These are phyloP conservation scores for Saksenaea oblongispora DNA, from an alignment of 371 early-diverging fungal species.

Conservation along the genomic window DNA sequence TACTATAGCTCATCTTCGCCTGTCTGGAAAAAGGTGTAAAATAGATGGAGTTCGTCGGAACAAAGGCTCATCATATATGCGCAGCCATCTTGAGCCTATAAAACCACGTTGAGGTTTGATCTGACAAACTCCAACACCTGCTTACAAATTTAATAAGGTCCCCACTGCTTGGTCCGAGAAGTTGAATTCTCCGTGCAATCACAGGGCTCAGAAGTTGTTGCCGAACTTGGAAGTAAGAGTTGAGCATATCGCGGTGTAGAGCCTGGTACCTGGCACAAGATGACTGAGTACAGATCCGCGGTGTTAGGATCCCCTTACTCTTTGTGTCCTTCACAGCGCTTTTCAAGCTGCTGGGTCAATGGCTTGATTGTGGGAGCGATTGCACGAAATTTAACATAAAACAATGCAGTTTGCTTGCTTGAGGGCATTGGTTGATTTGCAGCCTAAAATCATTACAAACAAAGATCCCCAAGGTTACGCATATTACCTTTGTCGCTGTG, in stretches of 20 bases:
- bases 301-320: conserved; percentile 58
- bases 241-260: conserved; percentile 71
- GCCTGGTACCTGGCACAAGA: conserved; percentile 58
- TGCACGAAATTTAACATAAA: conserved; percentile 80
- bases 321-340: conserved; percentile 62
- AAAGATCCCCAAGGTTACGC: not conserved
- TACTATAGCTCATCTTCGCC: conserved; percentile 64
- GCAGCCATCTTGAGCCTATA: conserved; percentile 72
- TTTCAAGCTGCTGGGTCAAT: conserved; percentile 73
- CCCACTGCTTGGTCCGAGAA: conserved; percentile 51
- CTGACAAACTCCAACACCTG: not conserved
- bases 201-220: conserved; percentile 67
- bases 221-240: conserved; percentile 73
- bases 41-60: conserved; percentile 79
- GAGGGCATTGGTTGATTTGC: conserved; percentile 8
- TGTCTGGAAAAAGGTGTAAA: conserved; percentile 71
- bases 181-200: conserved; percentile 63
- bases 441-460: not conserved
- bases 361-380: conserved; percentile 64
- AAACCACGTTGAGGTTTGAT: not conserved
- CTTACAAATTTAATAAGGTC: conserved; percentile 74
- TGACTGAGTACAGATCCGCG: not conserved
- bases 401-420: conserved; percentile 51
- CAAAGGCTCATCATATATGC: conserved; percentile 80
- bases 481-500: conserved; percentile 5